Base-by-base conservation (phyloP, 164 flowering plant genomes). In the Berberis thunbergii region DNA sequence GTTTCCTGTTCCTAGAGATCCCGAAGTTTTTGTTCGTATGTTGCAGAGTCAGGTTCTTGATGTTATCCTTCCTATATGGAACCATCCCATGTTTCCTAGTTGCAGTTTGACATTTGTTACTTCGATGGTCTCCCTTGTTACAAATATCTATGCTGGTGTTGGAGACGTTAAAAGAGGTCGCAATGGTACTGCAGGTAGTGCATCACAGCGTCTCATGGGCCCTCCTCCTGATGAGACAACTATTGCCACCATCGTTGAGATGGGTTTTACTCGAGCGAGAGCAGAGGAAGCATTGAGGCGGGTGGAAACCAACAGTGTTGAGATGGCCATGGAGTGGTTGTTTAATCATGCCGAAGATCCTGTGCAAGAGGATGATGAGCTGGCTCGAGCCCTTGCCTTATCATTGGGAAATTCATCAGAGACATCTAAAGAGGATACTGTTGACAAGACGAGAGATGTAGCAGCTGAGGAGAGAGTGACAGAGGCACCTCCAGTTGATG, bases 261-360 rank as follows among this genome's bases (percentile, higher is more conserved):
- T 93, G 98, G 98, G 98, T 10, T 90, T 93, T 71, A 65, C 90
- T 26, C 87, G 98, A 76, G 81, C 83, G 61, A 84, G 98, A 67
- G 98, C 92, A 48, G 98, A 88, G 74, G 98, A 90, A 74, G 96
- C 98, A 42, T 69, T 93, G 64, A 76, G 96, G 73, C 77, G 84
- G 54, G 92, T 86, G 52, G 92, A 80, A 69, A 77, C 88, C 62
- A 90, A 88, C 68, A 93, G 94, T 69, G 98, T 90, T 69, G 98
- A 90, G 75, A 80, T 93, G 96, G 97, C 98, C 43, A 88, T 88
- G 97, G 98, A 93, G 69, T 93, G 98, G 98, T 67, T 93, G 67
- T 82, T 86, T 65, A 83, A 73, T 75, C 98, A 90, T 75, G 75
- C 87, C 61, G 98, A 93, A 64, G 98, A 93, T 75, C 96, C 93